Evolutionary conservation across 495 filamentous ascomycete species (phyloP).

Genomic region (Jackrogersella multiformis): DNA sequence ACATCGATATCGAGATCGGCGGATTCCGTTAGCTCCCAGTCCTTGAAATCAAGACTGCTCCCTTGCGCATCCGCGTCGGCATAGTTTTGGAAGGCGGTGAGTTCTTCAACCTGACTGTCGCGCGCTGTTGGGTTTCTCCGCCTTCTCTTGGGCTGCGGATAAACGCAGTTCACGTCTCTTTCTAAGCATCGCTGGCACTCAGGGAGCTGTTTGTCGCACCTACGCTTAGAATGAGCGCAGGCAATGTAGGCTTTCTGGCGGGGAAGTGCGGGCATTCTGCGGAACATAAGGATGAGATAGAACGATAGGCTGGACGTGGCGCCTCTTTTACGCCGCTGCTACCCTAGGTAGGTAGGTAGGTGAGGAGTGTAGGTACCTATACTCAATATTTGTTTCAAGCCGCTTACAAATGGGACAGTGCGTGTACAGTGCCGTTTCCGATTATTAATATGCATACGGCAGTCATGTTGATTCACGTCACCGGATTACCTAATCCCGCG

Average conservation of each 20-base stretch:
- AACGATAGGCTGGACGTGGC: no score
- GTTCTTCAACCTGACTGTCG: not conserved
- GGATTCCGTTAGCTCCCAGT: not conserved
- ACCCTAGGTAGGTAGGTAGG: no score
- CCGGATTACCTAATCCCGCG: no score
- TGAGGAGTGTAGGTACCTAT: no score
- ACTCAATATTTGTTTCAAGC: no score
- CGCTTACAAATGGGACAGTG: no score
- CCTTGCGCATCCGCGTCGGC: not conserved
- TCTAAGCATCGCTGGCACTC: slow-evolving; percentile 18
- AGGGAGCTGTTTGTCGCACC: slow-evolving; percentile 17
- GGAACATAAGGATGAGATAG: no score
- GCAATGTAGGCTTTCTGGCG: slow-evolving; percentile 19
- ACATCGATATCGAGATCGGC: not conserved
- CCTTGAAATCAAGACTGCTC: not conserved
- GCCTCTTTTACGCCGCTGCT: no score
- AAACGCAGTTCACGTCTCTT: slow-evolving; percentile 13
- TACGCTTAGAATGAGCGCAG: slow-evolving; percentile 16
- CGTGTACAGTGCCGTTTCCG: no score
- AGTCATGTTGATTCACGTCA: no score
- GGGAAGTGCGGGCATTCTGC: slow-evolving; percentile 1
- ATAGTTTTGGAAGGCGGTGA: not conserved
- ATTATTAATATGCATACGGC: no score
- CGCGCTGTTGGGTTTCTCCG: not conserved
- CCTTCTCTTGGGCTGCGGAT: slow-evolving; percentile 12